Percentiles rank a stretch among this genome's conserved stretches.
phyloP scores from a whole-genome alignment of 768 basidiomycete genomes.

The Tylopilus cervinicoccineus region DNA sequence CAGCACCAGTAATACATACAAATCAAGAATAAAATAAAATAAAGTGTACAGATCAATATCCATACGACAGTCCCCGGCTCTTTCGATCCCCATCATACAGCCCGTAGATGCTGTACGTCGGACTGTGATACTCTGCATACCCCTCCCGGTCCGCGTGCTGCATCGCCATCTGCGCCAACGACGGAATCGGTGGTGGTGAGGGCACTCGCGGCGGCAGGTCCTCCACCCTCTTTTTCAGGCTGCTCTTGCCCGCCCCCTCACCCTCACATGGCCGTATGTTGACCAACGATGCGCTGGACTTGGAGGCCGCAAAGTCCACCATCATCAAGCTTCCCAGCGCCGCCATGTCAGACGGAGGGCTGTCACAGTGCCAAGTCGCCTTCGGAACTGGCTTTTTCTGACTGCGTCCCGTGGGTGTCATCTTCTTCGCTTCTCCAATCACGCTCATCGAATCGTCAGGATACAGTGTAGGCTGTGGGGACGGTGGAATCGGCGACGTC shows the following conservation, averaged over 20 bases:
- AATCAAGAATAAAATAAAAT: conserved; percentile 12
- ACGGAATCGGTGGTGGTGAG: conserved; percentile 69
- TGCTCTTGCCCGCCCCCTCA: conserved; percentile 24
- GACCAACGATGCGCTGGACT: conserved; percentile 32
- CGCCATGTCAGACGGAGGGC: conserved; percentile 37
- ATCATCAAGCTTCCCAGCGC: conserved; percentile 59
- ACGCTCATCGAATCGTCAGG: conserved; percentile 73
- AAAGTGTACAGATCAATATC: conserved; percentile 9
- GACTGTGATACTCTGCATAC: conserved; percentile 67
- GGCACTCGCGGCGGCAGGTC: conserved; percentile 78
- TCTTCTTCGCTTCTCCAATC: conserved; percentile 37
- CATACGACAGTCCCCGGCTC: conserved; percentile 35
- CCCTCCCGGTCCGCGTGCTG: conserved; percentile 58
- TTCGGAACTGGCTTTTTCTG: conserved; percentile 35
- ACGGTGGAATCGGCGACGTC: conserved; percentile 36
- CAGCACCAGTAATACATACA: conserved; percentile 18
- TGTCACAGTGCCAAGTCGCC: conserved; percentile 15
- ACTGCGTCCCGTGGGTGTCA: conserved; percentile 21
- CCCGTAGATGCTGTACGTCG: conserved; percentile 81
- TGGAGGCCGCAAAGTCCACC: conserved; percentile 48
- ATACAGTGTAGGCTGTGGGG: conserved; percentile 61
- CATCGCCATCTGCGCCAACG: conserved; percentile 70
- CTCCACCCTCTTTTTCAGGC: conserved; percentile 34
- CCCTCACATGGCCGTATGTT: conserved; percentile 28
- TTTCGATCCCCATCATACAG: conserved; percentile 64